Conservation (phyloP, 2,329 filamentous ascomycete genomes). For the Hypoxylon sp. region DNA sequence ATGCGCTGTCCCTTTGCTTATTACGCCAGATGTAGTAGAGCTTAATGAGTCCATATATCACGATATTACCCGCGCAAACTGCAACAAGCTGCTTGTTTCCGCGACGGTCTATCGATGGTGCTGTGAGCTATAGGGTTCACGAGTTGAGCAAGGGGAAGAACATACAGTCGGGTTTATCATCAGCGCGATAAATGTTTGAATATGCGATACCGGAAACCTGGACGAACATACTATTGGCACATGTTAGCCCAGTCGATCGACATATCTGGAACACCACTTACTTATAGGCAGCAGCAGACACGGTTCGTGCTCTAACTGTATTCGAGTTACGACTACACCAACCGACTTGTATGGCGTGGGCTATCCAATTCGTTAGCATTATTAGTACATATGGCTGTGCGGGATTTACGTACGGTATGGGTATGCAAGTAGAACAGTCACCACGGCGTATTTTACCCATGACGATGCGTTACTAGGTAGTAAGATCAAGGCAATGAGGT, state of each 20-base stretch:
- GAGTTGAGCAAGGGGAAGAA: neutral
- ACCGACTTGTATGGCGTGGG: constrained; percentile 51
- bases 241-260: constrained; percentile 5
- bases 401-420: constrained; percentile 41
- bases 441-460: constrained; percentile 46
- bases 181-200: constrained; percentile 57
- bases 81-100: constrained; percentile 50
- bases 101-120: constrained; percentile 43
- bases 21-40: constrained; percentile 53
- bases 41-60: constrained; percentile 49
- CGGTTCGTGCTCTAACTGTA: constrained; percentile 50
- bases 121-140: neutral
- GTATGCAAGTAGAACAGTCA: constrained; percentile 47
- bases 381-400: fast-evolving
- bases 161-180: constrained; percentile 53
- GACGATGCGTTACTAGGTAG: constrained; percentile 42
- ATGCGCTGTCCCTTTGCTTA: constrained; percentile 40
- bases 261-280: neutral
- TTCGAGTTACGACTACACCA: constrained; percentile 52
- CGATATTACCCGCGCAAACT: constrained; percentile 46
- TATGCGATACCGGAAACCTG: constrained; percentile 57
- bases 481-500: constrained; percentile 46
- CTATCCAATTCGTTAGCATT: constrained; percentile 25
- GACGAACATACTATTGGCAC: constrained; percentile 50
- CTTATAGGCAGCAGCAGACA: constrained; percentile 52